Evolutionary conservation across 2,329 filamentous ascomycete genomes (phyloP).

Genomic region (Epicoccum nigrum): DNA sequence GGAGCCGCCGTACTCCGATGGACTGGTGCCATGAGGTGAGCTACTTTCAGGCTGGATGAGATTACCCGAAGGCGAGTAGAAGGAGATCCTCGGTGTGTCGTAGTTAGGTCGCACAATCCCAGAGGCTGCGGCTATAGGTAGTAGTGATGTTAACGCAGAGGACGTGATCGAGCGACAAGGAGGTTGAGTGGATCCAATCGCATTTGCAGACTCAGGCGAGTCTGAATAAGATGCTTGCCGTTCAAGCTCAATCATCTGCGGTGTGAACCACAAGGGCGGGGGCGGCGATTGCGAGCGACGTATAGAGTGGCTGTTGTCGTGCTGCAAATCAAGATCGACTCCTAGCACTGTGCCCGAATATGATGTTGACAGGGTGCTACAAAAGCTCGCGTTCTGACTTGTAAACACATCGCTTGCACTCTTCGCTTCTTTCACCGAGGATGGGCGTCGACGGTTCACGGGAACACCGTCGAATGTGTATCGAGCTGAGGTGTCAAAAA

Average conservation of each 20-base stretch:
- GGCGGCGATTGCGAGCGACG: slow-evolving; percentile 31
- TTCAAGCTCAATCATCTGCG: slow-evolving; percentile 29
- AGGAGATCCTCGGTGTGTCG: slow-evolving; percentile 37
- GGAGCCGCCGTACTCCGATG: slow-evolving; percentile 13
- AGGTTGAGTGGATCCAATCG: not conserved
- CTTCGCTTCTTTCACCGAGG: slow-evolving; percentile 27
- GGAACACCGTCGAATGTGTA: slow-evolving; percentile 34
- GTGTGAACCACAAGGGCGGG: slow-evolving; percentile 35
- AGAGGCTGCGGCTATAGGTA: slow-evolving; percentile 47
- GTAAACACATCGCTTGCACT: slow-evolving; percentile 18
- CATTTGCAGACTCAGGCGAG: slow-evolving; percentile 14
- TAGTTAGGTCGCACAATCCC: slow-evolving; percentile 42
- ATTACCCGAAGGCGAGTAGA: slow-evolving; percentile 45
- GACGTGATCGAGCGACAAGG: slow-evolving; percentile 37
- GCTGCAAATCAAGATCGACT: slow-evolving; percentile 43
- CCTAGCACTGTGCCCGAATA: slow-evolving; percentile 45
- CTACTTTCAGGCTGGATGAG: slow-evolving; percentile 37
- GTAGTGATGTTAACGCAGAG: slow-evolving; percentile 43
- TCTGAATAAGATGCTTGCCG: slow-evolving; percentile 19
- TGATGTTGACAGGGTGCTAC: slow-evolving; percentile 42
- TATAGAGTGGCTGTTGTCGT: slow-evolving; percentile 20
- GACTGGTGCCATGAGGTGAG: slow-evolving; percentile 19
- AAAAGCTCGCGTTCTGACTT: slow-evolving; percentile 40
- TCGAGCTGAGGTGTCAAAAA: slow-evolving; percentile 28
- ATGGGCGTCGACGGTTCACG: slow-evolving; percentile 23